Base-by-base conservation (phyloP, 208 protist genomes). In the Leishmania gerbilli region DNA sequence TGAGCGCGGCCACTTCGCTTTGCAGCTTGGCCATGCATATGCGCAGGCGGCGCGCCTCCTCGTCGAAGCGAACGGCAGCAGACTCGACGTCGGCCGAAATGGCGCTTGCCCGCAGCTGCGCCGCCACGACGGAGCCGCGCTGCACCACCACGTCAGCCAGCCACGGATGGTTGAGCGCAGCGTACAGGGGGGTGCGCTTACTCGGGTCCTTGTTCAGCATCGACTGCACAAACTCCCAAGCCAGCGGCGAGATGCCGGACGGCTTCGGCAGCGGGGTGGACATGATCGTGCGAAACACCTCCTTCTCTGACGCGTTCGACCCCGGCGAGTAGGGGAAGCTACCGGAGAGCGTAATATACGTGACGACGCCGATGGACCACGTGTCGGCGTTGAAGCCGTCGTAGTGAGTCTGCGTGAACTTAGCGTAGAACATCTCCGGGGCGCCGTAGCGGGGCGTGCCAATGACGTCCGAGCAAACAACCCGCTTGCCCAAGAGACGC, bases 341-440 rank as follows among this genome's bases (percentile, higher is more conserved):
- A 64, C 99, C 99, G 53, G 98, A 98, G 9, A 99, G 90, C 45
- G 99, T 95, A 34, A 99, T 99, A 89, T 98, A 99, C 6, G 99
- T 95, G 37, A 99, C 98, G 3, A 99, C 97, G 27, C 98, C 98
- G 40, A 99, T 94, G 17, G 94, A 98, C 98, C 98, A 99, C 69
- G 99, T 95, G 89, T 99, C 98, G 27, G 98, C 95, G 84, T 91
- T 91, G 78, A 97, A 98, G 42, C 97, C 98, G 77, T 99, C 97
- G 87, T 99, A 99, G 79, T 95, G 92, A 37, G 91, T 96, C 75
- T 96, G 92, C 53, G 94, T 96, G 84, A 98, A 97, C 82, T 98
- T 97, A 56, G 93, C 95, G 85, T 96, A 96, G 80, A 97, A 97
- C 92, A 98, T 97, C 82, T 98, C 93, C 7, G 95, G 95, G 11